A percentile compares a stretch with the other conserved stretches of the same genome.
phyloP scores from a whole-genome alignment of 176 grass and related monocot species.

The Neostapfia colusana region DNA sequence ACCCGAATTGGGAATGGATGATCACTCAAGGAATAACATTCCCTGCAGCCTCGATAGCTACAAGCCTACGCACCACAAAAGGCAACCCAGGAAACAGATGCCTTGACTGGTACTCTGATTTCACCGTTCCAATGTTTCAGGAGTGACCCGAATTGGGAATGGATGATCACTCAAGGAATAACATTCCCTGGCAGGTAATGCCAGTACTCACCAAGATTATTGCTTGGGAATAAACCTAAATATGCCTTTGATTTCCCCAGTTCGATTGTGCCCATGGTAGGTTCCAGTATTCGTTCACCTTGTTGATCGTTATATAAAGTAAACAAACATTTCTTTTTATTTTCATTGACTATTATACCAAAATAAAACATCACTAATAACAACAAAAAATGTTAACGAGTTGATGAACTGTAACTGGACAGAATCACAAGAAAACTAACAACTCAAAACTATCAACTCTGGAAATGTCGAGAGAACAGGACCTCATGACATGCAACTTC shows the following conservation, averaged over 20 bases:
- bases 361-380: not conserved
- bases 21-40: too few species aligned
- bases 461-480: not conserved
- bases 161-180: slow-evolving; percentile 4
- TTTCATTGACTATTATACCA: not conserved
- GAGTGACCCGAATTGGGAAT: slow-evolving; percentile 35
- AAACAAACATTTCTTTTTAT: too few species aligned
- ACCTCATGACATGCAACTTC: slow-evolving; percentile 32
- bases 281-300: not conserved
- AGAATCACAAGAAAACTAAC: not conserved
- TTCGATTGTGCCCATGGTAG: slow-evolving; percentile 17
- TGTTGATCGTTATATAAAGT: not conserved
- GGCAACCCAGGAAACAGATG: not conserved
- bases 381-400: too few species aligned
- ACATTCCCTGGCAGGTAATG: slow-evolving; percentile 17
- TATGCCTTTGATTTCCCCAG: slow-evolving; percentile 31
- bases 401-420: too few species aligned
- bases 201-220: not conserved
- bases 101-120: slow-evolving; percentile 31
- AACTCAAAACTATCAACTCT: too few species aligned
- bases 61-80: slow-evolving; percentile 23
- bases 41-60: slow-evolving; percentile 24
- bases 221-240: slow-evolving; percentile 8
- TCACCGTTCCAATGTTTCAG: slow-evolving; percentile 20
- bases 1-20: too few species aligned